Percentiles rank a stretch among this genome's conserved stretches.
phyloP scores from a whole-genome alignment of 2,329 filamentous ascomycete genomes.

The Waltergamsia citrina region DNA sequence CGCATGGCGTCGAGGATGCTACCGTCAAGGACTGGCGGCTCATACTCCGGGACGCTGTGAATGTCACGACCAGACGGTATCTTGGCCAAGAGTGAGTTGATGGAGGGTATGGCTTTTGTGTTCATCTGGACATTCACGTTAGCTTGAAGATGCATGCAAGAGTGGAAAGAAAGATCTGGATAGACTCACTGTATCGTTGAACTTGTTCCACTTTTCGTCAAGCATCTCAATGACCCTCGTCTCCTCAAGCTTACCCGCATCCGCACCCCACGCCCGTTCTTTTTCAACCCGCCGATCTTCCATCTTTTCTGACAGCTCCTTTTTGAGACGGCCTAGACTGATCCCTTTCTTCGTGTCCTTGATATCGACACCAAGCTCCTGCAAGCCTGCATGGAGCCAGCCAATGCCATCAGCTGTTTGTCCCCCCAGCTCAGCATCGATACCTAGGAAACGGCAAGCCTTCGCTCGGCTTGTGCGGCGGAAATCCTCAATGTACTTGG shows the following conservation, averaged over 20 bases:
- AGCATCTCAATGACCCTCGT: conserved; percentile 78
- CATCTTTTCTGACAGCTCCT: conserved; percentile 64
- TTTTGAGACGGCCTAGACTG: conserved; percentile 57
- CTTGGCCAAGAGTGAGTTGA: conserved; percentile 60
- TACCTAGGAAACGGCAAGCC: conserved; percentile 81
- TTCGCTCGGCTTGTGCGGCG: conserved; percentile 68
- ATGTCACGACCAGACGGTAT: conserved; percentile 89
- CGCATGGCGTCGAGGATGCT: conserved; percentile 55
- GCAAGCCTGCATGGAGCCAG: conserved; percentile 72
- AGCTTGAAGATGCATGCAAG: background rate
- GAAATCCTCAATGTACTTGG: conserved; percentile 69
- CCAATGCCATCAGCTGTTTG: conserved; percentile 79
- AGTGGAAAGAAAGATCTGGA: background rate
- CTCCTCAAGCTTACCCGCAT: conserved; percentile 81
- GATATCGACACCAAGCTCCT: conserved; percentile 59
- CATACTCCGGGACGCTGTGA: conserved; percentile 60
- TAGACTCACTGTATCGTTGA: conserved; percentile 74
- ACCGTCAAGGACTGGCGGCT: conserved; percentile 54
- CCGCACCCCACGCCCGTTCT: conserved; percentile 64
- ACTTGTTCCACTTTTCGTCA: conserved; percentile 79
- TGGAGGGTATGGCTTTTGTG: conserved; percentile 65
- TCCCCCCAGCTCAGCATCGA: conserved; percentile 77
- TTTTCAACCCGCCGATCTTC: conserved; percentile 75
- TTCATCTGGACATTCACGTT: conserved; percentile 51
- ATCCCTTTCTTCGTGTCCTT: conserved; percentile 41